These are phyloP conservation scores for Penicillium canariense DNA, from an alignment of 495 filamentous ascomycete genomes.

Conservation along the genomic window DNA sequence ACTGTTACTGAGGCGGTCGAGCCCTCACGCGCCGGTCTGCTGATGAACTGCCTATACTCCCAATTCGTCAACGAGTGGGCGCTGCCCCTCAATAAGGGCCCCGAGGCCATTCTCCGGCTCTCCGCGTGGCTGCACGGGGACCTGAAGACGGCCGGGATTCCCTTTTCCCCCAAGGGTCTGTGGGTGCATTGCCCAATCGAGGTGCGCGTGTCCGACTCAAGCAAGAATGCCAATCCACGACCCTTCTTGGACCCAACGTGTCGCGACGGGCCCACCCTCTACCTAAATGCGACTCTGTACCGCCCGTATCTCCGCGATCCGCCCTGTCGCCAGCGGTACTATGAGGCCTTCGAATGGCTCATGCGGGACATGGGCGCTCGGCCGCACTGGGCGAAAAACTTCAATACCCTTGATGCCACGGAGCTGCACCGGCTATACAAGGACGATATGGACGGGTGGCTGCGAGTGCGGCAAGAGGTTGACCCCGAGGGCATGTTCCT, in stretches of 20 bases:
- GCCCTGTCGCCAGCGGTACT: constrained; percentile 74
- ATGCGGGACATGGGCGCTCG: constrained; percentile 89
- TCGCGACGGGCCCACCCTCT: constrained; percentile 72
- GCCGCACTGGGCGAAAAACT: constrained; percentile 99
- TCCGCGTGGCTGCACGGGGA: constrained; percentile 80
- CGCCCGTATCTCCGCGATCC: constrained; percentile 82
- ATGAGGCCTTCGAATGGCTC: constrained; percentile 91
- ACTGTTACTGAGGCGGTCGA: constrained; percentile 70
- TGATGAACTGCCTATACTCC: constrained; percentile 95
- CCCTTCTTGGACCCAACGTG: constrained; percentile 77
- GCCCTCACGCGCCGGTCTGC: constrained; percentile 70
- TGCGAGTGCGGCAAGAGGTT: constrained; percentile 64
- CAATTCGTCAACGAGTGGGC: constrained; percentile 99
- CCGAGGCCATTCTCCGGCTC: constrained; percentile 81
- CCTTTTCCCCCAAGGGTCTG: constrained; percentile 71
- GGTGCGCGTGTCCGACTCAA: constrained; percentile 80
- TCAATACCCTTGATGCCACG: constrained; percentile 53
- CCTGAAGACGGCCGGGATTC: constrained; percentile 59
- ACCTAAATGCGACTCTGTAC: constrained; percentile 95
- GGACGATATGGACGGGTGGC: constrained; percentile 59
- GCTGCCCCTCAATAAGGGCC: constrained; percentile 81
- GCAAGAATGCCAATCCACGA: constrained; percentile 50
- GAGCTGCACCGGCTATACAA: constrained; percentile 50
- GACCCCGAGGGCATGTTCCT: constrained; percentile 92
- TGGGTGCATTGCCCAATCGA: constrained; percentile 94